phyloP scores from a whole-genome alignment of 352 stramenopile genomes.

The Phytophthora tubulina region DNA sequence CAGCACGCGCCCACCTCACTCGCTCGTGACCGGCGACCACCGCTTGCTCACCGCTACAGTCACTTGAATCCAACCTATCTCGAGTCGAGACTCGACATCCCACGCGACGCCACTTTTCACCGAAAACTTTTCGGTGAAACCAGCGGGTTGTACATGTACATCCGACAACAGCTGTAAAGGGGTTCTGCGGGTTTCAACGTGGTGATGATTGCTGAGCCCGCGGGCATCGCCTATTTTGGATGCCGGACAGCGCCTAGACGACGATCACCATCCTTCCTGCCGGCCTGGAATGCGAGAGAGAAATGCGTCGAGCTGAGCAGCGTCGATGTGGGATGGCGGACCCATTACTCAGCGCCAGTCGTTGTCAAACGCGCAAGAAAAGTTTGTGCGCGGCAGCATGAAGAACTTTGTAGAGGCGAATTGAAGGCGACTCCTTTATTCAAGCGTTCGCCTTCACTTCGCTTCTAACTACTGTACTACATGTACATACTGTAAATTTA shows the following conservation, averaged over 20 bases:
- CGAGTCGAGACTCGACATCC: not conserved
- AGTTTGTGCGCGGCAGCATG: too few species aligned
- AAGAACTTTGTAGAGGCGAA: too few species aligned
- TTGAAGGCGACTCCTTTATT: too few species aligned
- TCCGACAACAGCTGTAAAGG: slow-evolving; percentile 4
- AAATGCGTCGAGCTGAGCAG: slow-evolving; percentile 10
- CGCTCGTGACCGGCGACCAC: not conserved
- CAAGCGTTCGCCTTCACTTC: too few species aligned
- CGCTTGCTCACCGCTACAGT: not conserved
- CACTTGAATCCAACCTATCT: not conserved
- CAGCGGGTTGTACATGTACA: slow-evolving; percentile 5
- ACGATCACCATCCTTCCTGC: slow-evolving; percentile 26
- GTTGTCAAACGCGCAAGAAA: too few species aligned
- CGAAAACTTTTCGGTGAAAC: slow-evolving; percentile 16
- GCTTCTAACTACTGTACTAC: too few species aligned
- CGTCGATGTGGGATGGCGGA: not conserved
- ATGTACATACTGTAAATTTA: too few species aligned
- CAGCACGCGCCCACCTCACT: too few species aligned
- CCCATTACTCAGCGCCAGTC: too few species aligned
- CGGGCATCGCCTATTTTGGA: slow-evolving; percentile 2
- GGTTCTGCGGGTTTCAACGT: not conserved
- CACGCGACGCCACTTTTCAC: not conserved
- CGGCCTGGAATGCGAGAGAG: slow-evolving; percentile 10
- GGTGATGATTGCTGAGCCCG: slow-evolving; percentile 3
- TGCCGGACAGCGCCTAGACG: slow-evolving; percentile 11